A percentile compares a stretch with the other conserved stretches of the same genome.
Conservation (phyloP, 805 yeast species). For the Myxozyma udenii region DNA sequence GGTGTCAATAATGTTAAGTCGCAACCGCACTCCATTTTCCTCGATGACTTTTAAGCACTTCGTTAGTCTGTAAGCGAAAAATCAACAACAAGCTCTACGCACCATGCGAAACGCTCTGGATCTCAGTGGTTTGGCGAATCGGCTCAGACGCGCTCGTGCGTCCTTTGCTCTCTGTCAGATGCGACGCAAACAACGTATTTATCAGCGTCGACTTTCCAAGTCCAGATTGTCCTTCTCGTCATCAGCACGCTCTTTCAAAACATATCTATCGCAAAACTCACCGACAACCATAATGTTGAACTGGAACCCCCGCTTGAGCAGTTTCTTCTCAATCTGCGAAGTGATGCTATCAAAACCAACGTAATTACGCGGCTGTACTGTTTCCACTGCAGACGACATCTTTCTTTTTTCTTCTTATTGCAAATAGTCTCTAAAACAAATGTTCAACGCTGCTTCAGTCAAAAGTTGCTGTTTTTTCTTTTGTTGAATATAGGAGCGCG, state of each 20-base stretch:
- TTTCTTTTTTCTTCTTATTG: background rate
- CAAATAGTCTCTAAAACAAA: too few relatives aligned
- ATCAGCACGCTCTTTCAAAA: background rate
- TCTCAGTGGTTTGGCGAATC: constrained; percentile 61
- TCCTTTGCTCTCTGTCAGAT: constrained; percentile 70
- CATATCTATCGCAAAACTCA: too few relatives aligned
- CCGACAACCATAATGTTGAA: constrained; percentile 91
- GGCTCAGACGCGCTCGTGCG: constrained; percentile 67
- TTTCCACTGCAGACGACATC: constrained; percentile 16
- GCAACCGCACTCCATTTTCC: constrained; percentile 85
- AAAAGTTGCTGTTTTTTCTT: too few relatives aligned
- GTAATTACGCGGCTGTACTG: constrained; percentile 62
- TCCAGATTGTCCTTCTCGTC: constrained; percentile 58
- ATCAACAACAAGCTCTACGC: background rate
- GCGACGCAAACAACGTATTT: constrained; percentile 85
- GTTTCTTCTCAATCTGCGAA: constrained; percentile 86
- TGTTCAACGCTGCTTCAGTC: too few relatives aligned
- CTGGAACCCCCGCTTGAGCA: constrained; percentile 89
- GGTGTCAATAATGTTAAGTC: constrained; percentile 87
- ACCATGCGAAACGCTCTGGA: constrained; percentile 35
- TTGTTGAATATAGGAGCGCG: too few relatives aligned
- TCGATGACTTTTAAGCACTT: constrained; percentile 44
- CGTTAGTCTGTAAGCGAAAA: background rate
- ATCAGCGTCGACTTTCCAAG: constrained; percentile 90
- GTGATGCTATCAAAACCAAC: constrained; percentile 98